Conservation (phyloP, 441 rosid species). For the Francoa sonchifolia region DNA sequence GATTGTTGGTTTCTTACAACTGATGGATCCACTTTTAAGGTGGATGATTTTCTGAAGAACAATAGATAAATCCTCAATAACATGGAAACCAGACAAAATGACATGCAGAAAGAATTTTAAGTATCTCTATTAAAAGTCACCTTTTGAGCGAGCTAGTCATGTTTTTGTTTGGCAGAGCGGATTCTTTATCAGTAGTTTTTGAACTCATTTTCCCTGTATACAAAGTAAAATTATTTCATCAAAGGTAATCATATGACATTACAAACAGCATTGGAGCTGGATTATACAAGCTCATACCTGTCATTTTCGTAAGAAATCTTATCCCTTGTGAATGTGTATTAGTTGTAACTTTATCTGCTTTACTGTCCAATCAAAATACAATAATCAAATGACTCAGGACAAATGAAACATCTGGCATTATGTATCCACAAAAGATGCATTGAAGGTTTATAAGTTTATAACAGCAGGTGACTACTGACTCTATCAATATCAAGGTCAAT, state of each 20-base stretch:
- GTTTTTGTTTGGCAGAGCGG: constrained; percentile 20
- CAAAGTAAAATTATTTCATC: constrained; percentile 7
- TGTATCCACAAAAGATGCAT: background rate
- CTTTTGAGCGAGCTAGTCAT: constrained; percentile 36
- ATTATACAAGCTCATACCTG: constrained; percentile 35
- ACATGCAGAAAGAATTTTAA: background rate
- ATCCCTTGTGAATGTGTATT: constrained; percentile 80
- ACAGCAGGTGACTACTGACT: too few relatives aligned
- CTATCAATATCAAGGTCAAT: too few relatives aligned
- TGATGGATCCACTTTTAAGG: constrained; percentile 23
- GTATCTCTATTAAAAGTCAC: constrained; percentile 19
- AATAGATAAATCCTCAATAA: constrained; percentile 11
- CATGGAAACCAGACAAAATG: constrained; percentile 1
- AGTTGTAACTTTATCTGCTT: constrained; percentile 82
- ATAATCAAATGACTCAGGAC: background rate
- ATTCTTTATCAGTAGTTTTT: constrained; percentile 23
- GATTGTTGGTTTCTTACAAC: constrained; percentile 14
- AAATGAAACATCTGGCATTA: background rate
- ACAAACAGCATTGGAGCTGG: constrained; percentile 7
- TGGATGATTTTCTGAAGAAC: constrained; percentile 41
- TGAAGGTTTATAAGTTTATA: too few relatives aligned
- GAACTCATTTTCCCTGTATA: constrained; percentile 34
- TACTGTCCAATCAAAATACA: constrained; percentile 37
- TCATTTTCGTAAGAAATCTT: constrained; percentile 71
- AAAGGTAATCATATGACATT: background rate